Conservation (phyloP, 2,329 filamentous ascomycete genomes). For the Tolypocladium ovalisporum region DNA sequence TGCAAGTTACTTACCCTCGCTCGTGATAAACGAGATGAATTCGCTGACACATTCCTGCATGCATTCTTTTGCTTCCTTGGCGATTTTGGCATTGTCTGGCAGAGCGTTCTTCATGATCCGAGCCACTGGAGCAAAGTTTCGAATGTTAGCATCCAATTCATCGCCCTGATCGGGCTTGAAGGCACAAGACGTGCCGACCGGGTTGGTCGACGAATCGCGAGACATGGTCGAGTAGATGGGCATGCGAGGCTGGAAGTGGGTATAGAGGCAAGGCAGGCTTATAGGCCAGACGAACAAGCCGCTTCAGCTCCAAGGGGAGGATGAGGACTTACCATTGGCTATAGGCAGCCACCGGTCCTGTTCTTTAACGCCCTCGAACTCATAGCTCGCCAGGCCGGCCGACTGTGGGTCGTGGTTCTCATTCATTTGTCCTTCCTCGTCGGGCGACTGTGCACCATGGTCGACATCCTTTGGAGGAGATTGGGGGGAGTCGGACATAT, state of each 20-base stretch:
- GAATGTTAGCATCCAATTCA: slow-evolving; percentile 80
- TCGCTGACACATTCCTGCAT: slow-evolving; percentile 99
- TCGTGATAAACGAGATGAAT: slow-evolving; percentile 99
- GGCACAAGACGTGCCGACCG: slow-evolving; percentile 35
- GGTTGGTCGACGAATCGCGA: slow-evolving; percentile 43
- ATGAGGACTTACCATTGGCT: slow-evolving; percentile 85
- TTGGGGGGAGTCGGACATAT: slow-evolving; percentile 83
- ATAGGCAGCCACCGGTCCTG: slow-evolving; percentile 99
- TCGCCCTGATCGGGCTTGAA: slow-evolving; percentile 38
- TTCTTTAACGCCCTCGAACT: slow-evolving; percentile 94
- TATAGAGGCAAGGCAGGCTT: slow-evolving; percentile 5
- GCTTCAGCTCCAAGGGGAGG: slow-evolving; percentile 22
- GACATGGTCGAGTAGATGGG: slow-evolving; percentile 40
- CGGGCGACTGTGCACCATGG: slow-evolving; percentile 82
- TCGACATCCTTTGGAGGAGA: slow-evolving; percentile 93
- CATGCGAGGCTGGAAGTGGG: slow-evolving; percentile 18
- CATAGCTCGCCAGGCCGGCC: slow-evolving; percentile 60
- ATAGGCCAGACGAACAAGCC: slow-evolving; percentile 22
- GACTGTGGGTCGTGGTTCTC: slow-evolving; percentile 69
- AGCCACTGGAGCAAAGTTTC: slow-evolving; percentile 90
- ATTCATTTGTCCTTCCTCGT: slow-evolving; percentile 93
- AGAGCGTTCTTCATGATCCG: slow-evolving; percentile 98
- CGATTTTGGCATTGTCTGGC: slow-evolving; percentile 97
- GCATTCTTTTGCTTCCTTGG: slow-evolving; percentile 98
- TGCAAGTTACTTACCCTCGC: slow-evolving; percentile 64